A percentile compares a stretch with the other conserved stretches of the same genome.
Evolutionary conservation across 495 filamentous ascomycete genomes (phyloP).

Genomic region (Chaetomium cochliodes): DNA sequence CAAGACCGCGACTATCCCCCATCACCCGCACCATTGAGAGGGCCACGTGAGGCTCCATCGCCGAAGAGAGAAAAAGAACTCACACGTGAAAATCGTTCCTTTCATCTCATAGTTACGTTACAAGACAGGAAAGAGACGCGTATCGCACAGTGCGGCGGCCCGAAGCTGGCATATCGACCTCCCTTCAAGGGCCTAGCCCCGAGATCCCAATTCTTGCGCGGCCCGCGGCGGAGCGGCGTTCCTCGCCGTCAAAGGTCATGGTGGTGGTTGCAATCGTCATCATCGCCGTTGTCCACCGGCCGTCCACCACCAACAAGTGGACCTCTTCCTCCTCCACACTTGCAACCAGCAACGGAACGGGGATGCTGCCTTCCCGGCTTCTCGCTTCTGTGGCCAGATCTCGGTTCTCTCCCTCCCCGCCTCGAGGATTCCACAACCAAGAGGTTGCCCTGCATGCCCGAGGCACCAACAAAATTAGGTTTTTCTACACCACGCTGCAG

Average conservation of each 20-base stretch:
- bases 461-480: slow-evolving; percentile 9
- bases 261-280: neutral
- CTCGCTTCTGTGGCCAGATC: slow-evolving; percentile 1
- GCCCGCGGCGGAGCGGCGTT: neutral
- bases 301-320: neutral
- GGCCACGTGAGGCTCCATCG: neutral
- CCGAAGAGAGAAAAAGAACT: neutral
- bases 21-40: slow-evolving; percentile 8
- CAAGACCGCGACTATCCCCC: slow-evolving; percentile 15
- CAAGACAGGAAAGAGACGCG: neutral
- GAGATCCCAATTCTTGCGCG: neutral
- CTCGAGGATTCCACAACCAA: neutral
- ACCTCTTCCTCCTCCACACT: neutral
- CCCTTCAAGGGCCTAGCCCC: neutral
- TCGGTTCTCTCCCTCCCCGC: neutral
- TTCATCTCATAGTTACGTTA: neutral
- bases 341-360: too few species aligned
- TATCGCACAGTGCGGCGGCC: neutral
- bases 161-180: neutral
- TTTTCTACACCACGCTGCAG: slow-evolving; percentile 10
- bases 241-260: too few species aligned
- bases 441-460: neutral
- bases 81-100: neutral
- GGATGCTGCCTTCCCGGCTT: neutral
- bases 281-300: neutral